Evolutionary conservation across 495 filamentous ascomycete species (phyloP), one percentile per base, ranked within the genome.

Genomic region (Xylaria grammica): DNA sequence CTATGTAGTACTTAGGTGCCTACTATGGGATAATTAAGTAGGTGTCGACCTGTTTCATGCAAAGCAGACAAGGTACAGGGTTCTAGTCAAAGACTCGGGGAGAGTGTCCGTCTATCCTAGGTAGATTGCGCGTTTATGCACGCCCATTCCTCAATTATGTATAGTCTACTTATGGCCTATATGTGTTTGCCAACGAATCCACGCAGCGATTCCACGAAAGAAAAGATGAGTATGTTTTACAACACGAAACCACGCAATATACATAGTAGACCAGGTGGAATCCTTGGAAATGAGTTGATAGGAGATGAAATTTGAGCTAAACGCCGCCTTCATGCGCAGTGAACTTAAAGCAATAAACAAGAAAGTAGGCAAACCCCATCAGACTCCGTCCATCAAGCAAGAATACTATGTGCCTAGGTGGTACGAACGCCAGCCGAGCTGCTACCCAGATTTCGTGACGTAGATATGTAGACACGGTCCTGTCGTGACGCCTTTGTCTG

Each of bases 261-360:
- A 36, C 11, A 36, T 5, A 11, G 11, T 36, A 36, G 32, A 11
- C 11, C 32, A 5, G 32, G 32, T n/a, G n/a, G 11, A 36, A 36
- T 36, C 4, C 32, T n/a, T n/a, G n/a, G 32, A 36, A 36, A 42
- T 42, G 6, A 42, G 40, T 42, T 38, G 22, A 40, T 11, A 32
- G 22, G 49, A 45, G 49, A 53, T 62, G 49, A n/a, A n/a, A 62
- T 52, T 53, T 38, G 38, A 29, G 50, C 48, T 53, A 51, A 53
- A 64, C 62, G 53, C 62, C 62, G 61, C 30, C 24, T 26, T 50
- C 62, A 58, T 64, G 62, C 29, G 38, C 57, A 53, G 29, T 38
- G 38, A 55, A 36, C 29, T 20, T 49, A 13, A 30, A 63, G 60
- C 22, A 53, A 54, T 46, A 63, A 24, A 36, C 19, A 44, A 53